These are phyloP conservation scores for Alternaria triticimaculans DNA, from an alignment of 2,329 filamentous ascomycete species.

Conservation along the genomic window DNA sequence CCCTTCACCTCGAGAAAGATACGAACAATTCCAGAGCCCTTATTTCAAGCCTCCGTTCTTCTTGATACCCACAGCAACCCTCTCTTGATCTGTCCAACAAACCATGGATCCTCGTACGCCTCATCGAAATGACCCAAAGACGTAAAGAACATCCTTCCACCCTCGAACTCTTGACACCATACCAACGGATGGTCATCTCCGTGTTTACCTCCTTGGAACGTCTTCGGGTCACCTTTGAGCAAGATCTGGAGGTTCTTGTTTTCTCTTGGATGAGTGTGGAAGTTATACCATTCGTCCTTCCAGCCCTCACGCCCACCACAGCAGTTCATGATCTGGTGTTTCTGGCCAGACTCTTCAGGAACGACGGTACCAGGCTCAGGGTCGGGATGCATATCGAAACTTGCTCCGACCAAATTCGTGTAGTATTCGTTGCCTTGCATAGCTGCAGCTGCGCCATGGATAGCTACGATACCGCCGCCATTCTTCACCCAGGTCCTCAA, in stretches of 20 bases:
- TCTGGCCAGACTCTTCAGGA: slow-evolving; percentile 2
- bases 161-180: slow-evolving; percentile 41
- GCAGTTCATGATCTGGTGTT: slow-evolving; percentile 14
- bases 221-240: slow-evolving; percentile 26
- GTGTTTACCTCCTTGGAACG: slow-evolving; percentile 29
- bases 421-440: slow-evolving; percentile 34
- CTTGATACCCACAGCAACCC: slow-evolving; percentile 29
- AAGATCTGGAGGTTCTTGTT: slow-evolving; percentile 29
- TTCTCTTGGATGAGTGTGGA: slow-evolving; percentile 28
- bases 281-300: slow-evolving; percentile 43
- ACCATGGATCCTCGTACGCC: slow-evolving; percentile 36
- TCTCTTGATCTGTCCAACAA: slow-evolving; percentile 21
- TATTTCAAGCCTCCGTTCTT: neutral
- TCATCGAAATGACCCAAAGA: slow-evolving; percentile 39
- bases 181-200: slow-evolving; percentile 36
- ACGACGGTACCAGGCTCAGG: slow-evolving; percentile 27
- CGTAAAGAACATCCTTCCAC: slow-evolving; percentile 30
- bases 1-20: neutral
- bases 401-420: slow-evolving; percentile 28
- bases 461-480: slow-evolving; percentile 34
- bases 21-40: neutral
- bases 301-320: slow-evolving; percentile 13
- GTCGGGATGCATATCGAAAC: slow-evolving; percentile 36
- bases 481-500: slow-evolving; percentile 21
- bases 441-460: slow-evolving; percentile 36